Evolutionary conservation across 257 asterid genomes (phyloP).

Genomic region (Echium plantagineum): DNA sequence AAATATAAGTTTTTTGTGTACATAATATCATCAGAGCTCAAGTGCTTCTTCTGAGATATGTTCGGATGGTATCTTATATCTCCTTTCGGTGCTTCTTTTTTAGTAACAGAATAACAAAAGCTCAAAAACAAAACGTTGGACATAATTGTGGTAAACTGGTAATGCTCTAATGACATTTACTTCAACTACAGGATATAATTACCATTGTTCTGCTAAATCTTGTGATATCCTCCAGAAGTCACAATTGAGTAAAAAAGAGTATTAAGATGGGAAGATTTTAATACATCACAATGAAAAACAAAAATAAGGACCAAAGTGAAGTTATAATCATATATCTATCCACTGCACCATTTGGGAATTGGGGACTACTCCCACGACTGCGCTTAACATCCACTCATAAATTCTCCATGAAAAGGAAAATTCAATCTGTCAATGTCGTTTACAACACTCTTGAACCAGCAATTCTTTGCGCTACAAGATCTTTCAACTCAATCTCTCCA

Average conservation of each 20-base stretch:
- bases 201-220: not conserved
- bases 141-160: not conserved
- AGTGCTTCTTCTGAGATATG: too few species aligned
- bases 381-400: not conserved
- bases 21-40: too few species aligned
- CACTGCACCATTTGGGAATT: not conserved
- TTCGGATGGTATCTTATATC: too few species aligned
- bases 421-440: conserved; percentile 28
- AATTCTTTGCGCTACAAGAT: conserved; percentile 51
- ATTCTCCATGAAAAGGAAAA: conserved; percentile 25
- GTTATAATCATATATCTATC: not conserved
- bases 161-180: too few species aligned
- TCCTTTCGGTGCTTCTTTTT: too few species aligned
- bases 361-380: not conserved
- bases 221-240: not conserved
- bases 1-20: too few species aligned
- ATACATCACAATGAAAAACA: not conserved
- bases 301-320: too few species aligned
- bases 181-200: not conserved
- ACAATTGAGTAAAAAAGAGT: not conserved
- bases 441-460: conserved; percentile 40
- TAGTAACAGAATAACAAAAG: too few species aligned
- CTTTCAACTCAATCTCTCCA: conserved; percentile 89
- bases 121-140: too few species aligned
- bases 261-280: not conserved